Evolutionary conservation across 352 stramenopile species (phyloP).

Genomic region (Globisporangium perplexum): DNA sequence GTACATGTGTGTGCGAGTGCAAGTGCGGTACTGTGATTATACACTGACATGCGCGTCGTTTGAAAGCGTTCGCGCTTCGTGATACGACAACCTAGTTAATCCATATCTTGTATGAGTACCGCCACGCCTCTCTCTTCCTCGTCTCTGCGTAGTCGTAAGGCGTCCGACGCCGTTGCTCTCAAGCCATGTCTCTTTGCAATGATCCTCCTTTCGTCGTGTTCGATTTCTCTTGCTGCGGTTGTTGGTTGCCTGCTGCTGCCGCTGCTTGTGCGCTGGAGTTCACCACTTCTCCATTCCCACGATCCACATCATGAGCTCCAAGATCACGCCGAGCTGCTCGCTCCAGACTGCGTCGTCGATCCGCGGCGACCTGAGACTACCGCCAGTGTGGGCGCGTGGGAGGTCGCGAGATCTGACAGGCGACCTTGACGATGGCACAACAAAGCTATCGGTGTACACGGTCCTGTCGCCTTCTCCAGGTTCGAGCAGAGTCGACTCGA

Average conservation of each 20-base stretch:
- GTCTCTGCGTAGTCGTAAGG: slow-evolving; percentile 1
- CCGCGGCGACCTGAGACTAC: slow-evolving; percentile 14
- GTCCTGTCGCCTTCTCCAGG: slow-evolving; percentile 1
- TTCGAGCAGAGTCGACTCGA: not conserved
- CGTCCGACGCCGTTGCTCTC: not conserved
- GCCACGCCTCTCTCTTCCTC: not conserved
- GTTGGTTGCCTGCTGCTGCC: no score
- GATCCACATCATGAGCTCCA: not conserved
- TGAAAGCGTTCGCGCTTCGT: slow-evolving; percentile 58
- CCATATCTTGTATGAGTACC: slow-evolving; percentile 72
- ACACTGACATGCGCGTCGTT: slow-evolving; percentile 77
- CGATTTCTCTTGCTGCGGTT: not conserved
- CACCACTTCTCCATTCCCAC: not conserved
- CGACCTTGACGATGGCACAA: not conserved
- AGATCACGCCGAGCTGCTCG: slow-evolving; percentile 9
- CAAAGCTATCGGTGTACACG: not conserved
- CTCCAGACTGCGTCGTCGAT: slow-evolving; percentile 20
- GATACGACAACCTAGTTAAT: slow-evolving; percentile 82
- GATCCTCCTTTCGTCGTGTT: not conserved
- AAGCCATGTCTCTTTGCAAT: slow-evolving; percentile 1
- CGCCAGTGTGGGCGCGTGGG: slow-evolving; percentile 6
- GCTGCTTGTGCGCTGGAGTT: not conserved
- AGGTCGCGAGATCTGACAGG: not conserved
- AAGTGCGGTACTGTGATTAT: slow-evolving; percentile 45
- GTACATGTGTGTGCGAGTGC: slow-evolving; percentile 1